Evolutionary conservation across 345 rosid genomes (phyloP).

Genomic region (Microcos paniculata): DNA sequence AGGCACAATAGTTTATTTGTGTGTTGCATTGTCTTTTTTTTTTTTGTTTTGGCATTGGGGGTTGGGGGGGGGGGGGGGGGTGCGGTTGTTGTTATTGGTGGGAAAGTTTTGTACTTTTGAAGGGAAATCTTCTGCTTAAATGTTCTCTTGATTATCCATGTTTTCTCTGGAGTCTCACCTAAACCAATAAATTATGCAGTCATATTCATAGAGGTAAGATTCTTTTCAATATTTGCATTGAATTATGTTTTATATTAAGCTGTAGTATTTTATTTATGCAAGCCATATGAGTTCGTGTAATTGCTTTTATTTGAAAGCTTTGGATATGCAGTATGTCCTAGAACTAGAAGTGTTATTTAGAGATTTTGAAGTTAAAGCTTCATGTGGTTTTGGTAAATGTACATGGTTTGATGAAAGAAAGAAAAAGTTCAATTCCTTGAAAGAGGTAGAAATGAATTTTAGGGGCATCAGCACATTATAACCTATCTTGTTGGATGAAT

Average conservation of each 20-base stretch:
- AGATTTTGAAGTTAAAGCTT: background rate
- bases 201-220: background rate
- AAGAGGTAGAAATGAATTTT: background rate
- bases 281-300: background rate
- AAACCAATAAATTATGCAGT: background rate
- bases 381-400: background rate
- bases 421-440: background rate
- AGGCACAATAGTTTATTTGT: background rate
- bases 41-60: too few species aligned
- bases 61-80: too few species aligned
- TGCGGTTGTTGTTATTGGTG: too few species aligned
- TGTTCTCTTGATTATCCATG: background rate
- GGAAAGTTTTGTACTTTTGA: background rate
- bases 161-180: background rate
- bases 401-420: background rate
- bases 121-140: background rate
- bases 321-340: background rate
- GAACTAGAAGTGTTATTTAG: background rate
- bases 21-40: background rate
- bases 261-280: too few species aligned
- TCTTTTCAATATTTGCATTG: background rate
- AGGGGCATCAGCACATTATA: background rate
- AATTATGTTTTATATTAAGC: background rate
- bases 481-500: background rate
- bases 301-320: constrained; percentile 2